A percentile compares a stretch with the other conserved stretches of the same genome.
phyloP scores from a whole-genome alignment of 78 protist species.

The Polysphondylium violaceum region DNA sequence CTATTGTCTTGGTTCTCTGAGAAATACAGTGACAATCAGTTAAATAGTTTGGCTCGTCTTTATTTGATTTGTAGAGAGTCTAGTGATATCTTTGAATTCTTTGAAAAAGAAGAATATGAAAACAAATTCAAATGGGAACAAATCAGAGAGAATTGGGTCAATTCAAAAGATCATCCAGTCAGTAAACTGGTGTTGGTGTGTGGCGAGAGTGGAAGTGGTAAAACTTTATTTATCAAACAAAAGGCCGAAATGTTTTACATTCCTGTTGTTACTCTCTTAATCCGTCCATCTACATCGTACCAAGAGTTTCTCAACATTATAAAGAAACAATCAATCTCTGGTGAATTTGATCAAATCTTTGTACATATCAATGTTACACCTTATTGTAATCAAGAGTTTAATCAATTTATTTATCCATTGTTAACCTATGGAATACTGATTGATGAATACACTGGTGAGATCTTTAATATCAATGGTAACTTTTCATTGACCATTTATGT shows the following conservation, averaged over 20 bases:
- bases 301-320: neutral
- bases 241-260: neutral
- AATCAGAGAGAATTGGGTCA: no score
- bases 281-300: neutral
- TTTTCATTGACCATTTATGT: slow-evolving; percentile 11
- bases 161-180: no score
- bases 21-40: neutral
- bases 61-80: slow-evolving; percentile 25
- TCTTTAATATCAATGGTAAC: slow-evolving; percentile 2
- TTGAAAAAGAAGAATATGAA: neutral
- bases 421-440: slow-evolving; percentile 36
- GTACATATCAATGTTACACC: slow-evolving; percentile 49
- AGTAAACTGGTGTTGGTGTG: no score
- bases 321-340: neutral
- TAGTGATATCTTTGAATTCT: neutral
- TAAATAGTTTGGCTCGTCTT: slow-evolving; percentile 3
- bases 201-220: slow-evolving; percentile 54
- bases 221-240: slow-evolving; percentile 4
- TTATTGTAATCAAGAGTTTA: slow-evolving; percentile 44
- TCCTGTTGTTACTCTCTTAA: neutral
- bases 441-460: slow-evolving; percentile 31
- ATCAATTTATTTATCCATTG: slow-evolving; percentile 41
- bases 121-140: no score
- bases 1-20: slow-evolving; percentile 21
- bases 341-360: neutral